Base-by-base conservation (phyloP, 371 early-diverging fungal species). In the Conidiobolus incongruus region DNA sequence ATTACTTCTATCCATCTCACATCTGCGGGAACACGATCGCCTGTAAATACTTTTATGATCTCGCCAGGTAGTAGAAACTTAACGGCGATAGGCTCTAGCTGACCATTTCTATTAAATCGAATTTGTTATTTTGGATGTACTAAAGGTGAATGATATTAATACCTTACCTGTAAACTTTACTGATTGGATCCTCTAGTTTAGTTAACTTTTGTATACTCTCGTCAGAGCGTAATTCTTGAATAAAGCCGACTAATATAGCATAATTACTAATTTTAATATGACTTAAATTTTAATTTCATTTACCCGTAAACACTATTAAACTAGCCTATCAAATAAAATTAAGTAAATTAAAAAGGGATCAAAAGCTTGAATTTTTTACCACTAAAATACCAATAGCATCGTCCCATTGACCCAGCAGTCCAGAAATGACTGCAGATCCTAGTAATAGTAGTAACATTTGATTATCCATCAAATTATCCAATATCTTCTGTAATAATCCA, bases 361-460 rank as follows among this genome's bases (percentile, higher is more conserved):
- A n/a, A 39, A 23, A 20, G 35, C 29, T 38, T 19, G 39, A 43
- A 41, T 53, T 24, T 38, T 55, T 48, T 60, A 82, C 92, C 69
- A 91, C 58, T 0, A 89, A 75, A 39, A 95, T 92, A 52, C 83
- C 82, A 50, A 92, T 65, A 15, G 94, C 96, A 53, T 95, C 92
- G 50, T 89, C 88, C 49, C 70, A 60, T 52, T 93, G 81, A 8
- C 89, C 88, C 63, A 93, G 68, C 22, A 84, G 47, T 28, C 83
- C 48, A 0, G 87, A 86, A 11, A 95, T 71, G 28, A 63, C 60
- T 0, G 96, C 90, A 0, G 88, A 86, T 8, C 72, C 90, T 34
- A 92, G 63, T 38, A 95, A 68, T 46, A 95, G 61, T 55, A 89
- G 55, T 39, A 90, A 89, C 24, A 89, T 59, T 1, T 85, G 86